A percentile compares a stretch with the other conserved stretches of the same genome.
phyloP scores from a whole-genome alignment of 1,284 basidiomycete genomes.

The Mycosarcoma mackinlayi region DNA sequence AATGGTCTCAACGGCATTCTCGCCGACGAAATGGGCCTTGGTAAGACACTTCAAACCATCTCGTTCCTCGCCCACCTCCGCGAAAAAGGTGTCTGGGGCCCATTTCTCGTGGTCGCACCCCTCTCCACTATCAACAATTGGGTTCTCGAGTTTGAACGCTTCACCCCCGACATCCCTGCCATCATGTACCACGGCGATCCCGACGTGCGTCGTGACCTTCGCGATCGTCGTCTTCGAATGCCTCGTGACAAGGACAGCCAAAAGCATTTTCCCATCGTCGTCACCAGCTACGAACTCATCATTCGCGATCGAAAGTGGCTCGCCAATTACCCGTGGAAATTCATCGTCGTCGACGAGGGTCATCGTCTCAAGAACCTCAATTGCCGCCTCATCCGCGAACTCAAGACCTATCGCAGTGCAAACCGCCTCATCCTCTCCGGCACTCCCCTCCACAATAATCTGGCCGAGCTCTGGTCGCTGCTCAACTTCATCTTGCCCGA shows the following conservation, averaged over 20 bases:
- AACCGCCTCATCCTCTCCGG: slow-evolving; percentile 93
- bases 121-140: slow-evolving; percentile 93
- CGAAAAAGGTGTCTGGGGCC: slow-evolving; percentile 78
- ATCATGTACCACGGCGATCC: slow-evolving; percentile 89
- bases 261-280: slow-evolving; percentile 72
- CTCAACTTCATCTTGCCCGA: slow-evolving; percentile 78
- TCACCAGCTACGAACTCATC: slow-evolving; percentile 94
- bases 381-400: slow-evolving; percentile 86
- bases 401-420: slow-evolving; percentile 85
- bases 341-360: slow-evolving; percentile 95
- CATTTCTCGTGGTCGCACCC: slow-evolving; percentile 90
- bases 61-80: slow-evolving; percentile 90
- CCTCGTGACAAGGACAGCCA: slow-evolving; percentile 36
- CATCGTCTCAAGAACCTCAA: slow-evolving; percentile 93
- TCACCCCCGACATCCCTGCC: slow-evolving; percentile 77
- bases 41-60: slow-evolving; percentile 89
- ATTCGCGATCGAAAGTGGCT: slow-evolving; percentile 71
- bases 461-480: slow-evolving; percentile 91
- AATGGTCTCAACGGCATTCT: slow-evolving; percentile 95
- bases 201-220: slow-evolving; percentile 79
- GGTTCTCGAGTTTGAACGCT: slow-evolving; percentile 84
- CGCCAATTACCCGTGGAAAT: slow-evolving; percentile 72
- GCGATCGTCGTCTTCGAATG: slow-evolving; percentile 66
- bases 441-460: slow-evolving; percentile 94
- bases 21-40: slow-evolving; percentile 91